phyloP scores from a whole-genome alignment of 2,329 filamentous ascomycete genomes.

The Phialophora expanda region DNA sequence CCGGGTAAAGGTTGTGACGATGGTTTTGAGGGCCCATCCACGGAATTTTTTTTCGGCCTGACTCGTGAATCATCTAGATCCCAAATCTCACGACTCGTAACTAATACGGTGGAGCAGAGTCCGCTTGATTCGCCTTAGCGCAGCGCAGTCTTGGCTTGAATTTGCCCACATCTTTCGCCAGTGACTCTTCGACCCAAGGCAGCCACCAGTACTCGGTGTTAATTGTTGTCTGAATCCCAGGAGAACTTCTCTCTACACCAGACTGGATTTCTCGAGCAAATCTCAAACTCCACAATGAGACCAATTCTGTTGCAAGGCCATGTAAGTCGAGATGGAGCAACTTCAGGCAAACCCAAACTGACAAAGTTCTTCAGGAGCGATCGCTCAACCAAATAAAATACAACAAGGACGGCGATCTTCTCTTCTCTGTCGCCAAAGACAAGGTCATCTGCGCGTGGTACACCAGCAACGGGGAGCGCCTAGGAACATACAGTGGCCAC shows the following conservation, averaged over 20 bases:
- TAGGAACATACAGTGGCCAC: constrained; percentile 96
- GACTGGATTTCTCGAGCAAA: constrained; percentile 8
- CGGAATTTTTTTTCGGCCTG: constrained; percentile 17
- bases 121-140: background rate
- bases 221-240: background rate
- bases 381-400: constrained; percentile 95
- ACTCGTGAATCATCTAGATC: constrained; percentile 14
- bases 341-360: constrained; percentile 34
- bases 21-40: constrained; percentile 14
- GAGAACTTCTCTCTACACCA: background rate
- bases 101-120: background rate
- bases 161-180: constrained; percentile 18
- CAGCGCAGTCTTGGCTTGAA: constrained; percentile 25
- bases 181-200: constrained; percentile 11
- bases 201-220: background rate
- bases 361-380: constrained; percentile 67
- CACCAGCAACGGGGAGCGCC: constrained; percentile 94
- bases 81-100: background rate
- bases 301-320: constrained; percentile 95
- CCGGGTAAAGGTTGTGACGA: constrained; percentile 24
- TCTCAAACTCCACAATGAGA: constrained; percentile 67
- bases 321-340: constrained; percentile 51
- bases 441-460: constrained; percentile 97
- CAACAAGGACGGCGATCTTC: constrained; percentile 92
- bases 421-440: constrained; percentile 96